Evolutionary conservation across 2,329 filamentous ascomycete species (phyloP).

Genomic region (Aspergillus brunneoviolaceus): DNA sequence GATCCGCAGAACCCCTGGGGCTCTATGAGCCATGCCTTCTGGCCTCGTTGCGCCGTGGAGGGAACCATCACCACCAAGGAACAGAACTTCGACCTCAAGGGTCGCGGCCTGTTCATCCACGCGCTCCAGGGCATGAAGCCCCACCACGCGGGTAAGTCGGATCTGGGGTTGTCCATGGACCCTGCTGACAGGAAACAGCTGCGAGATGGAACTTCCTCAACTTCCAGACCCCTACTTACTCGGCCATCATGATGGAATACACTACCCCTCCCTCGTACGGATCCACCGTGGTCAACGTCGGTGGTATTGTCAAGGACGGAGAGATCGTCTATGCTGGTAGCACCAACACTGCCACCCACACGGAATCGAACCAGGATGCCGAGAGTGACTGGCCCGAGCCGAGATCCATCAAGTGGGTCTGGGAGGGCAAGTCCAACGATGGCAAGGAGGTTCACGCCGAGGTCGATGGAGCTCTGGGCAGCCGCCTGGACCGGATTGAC

Average conservation of each 20-base stretch:
- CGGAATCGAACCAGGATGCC: slow-evolving; percentile 66
- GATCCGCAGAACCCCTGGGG: slow-evolving; percentile 88
- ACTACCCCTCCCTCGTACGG: slow-evolving; percentile 93
- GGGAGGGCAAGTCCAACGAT: slow-evolving; percentile 75
- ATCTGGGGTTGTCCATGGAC: not conserved
- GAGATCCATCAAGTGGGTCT: slow-evolving; percentile 69
- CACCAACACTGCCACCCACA: slow-evolving; percentile 66
- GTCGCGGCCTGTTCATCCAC: slow-evolving; percentile 75
- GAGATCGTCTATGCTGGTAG: slow-evolving; percentile 74
- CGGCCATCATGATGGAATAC: slow-evolving; percentile 92
- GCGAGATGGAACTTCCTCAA: slow-evolving; percentile 90
- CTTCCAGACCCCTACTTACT: slow-evolving; percentile 84
- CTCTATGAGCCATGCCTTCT: slow-evolving; percentile 87
- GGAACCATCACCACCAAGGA: slow-evolving; percentile 82
- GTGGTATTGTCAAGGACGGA: slow-evolving; percentile 76
- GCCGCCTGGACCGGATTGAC: slow-evolving; percentile 78
- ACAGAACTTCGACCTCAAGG: slow-evolving; percentile 77
- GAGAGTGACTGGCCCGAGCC: slow-evolving; percentile 91
- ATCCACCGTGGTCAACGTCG: slow-evolving; percentile 77
- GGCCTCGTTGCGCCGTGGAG: slow-evolving; percentile 80
- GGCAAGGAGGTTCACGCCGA: slow-evolving; percentile 69
- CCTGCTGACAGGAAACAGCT: slow-evolving; percentile 46
- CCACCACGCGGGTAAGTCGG: slow-evolving; percentile 75
- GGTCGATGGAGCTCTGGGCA: slow-evolving; percentile 67
- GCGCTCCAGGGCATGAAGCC: slow-evolving; percentile 98